Conservation (phyloP, 2,329 filamentous ascomycete species). For the Aspergillus costaricaensis region DNA sequence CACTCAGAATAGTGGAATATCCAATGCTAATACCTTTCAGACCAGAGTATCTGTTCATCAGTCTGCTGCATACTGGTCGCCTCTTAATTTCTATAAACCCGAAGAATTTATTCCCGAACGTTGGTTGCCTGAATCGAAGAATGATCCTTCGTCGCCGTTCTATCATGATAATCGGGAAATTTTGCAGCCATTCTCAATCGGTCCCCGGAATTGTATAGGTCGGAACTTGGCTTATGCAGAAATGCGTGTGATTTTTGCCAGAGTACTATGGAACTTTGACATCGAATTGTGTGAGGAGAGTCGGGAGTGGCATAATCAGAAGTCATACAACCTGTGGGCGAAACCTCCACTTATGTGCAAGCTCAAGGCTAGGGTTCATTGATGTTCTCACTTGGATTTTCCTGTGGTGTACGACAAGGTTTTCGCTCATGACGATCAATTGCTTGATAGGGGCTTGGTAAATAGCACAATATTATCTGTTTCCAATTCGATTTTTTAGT, state of each 20-base stretch:
- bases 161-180: constrained; percentile 45
- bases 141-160: constrained; percentile 34
- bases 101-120: constrained; percentile 52
- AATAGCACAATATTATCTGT: no score
- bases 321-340: constrained; percentile 42
- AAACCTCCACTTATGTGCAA: constrained; percentile 37
- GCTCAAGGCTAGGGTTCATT: not conserved
- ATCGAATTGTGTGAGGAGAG: constrained; percentile 42
- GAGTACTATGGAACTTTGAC: constrained; percentile 54
- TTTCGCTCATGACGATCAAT: no score
- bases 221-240: constrained; percentile 53
- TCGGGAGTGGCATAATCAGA: constrained; percentile 41
- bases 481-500: no score
- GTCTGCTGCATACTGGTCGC: constrained; percentile 46
- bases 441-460: no score
- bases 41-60: constrained; percentile 48
- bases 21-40: constrained; percentile 24
- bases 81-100: constrained; percentile 47
- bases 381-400: not conserved
- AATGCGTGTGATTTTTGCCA: constrained; percentile 51
- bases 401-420: no score
- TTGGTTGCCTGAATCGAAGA: constrained; percentile 37
- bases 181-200: constrained; percentile 52
- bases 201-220: constrained; percentile 54
- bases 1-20: not conserved